These are phyloP conservation scores for Ascochyta rabiei DNA, from an alignment of 2,329 filamentous ascomycete species.

Conservation along the genomic window DNA sequence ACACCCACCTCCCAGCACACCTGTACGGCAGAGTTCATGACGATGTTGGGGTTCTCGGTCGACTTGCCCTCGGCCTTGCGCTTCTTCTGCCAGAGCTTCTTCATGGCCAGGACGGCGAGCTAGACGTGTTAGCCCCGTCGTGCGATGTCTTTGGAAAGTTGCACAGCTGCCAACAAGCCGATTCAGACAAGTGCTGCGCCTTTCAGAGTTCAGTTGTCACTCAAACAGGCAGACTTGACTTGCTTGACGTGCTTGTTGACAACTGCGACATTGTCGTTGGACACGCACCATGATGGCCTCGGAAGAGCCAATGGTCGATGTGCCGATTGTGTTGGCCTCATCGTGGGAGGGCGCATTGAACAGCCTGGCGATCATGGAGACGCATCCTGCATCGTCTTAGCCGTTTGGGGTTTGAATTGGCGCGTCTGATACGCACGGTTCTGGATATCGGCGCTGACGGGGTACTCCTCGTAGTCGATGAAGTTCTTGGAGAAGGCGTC, in stretches of 20 bases:
- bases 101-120: constrained; percentile 87
- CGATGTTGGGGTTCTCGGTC: constrained; percentile 79
- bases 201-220: too few relatives aligned
- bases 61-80: constrained; percentile 83
- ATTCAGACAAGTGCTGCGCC: too few relatives aligned
- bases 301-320: constrained; percentile 85
- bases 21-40: constrained; percentile 96
- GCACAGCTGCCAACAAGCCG: too few relatives aligned
- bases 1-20: constrained; percentile 81
- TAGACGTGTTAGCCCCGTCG: constrained; percentile 7
- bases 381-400: constrained; percentile 45
- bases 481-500: constrained; percentile 96
- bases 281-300: constrained; percentile 68
- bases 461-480: constrained; percentile 59
- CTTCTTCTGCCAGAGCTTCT: constrained; percentile 90
- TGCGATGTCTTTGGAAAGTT: too few relatives aligned
- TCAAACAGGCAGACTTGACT: too few relatives aligned
- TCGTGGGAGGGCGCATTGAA: constrained; percentile 76
- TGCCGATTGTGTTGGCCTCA: constrained; percentile 74
- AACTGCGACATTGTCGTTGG: too few relatives aligned
- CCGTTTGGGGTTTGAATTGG: constrained; percentile 67
- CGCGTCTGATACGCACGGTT: constrained; percentile 76
- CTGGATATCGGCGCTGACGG: constrained; percentile 64
- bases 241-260: too few relatives aligned
- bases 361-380: constrained; percentile 70